Percentiles rank a stretch among this genome's conserved stretches.
These are phyloP conservation scores for Alloteropsis semialata DNA, from an alignment of 176 grass and related monocot species.

Conservation along the genomic window DNA sequence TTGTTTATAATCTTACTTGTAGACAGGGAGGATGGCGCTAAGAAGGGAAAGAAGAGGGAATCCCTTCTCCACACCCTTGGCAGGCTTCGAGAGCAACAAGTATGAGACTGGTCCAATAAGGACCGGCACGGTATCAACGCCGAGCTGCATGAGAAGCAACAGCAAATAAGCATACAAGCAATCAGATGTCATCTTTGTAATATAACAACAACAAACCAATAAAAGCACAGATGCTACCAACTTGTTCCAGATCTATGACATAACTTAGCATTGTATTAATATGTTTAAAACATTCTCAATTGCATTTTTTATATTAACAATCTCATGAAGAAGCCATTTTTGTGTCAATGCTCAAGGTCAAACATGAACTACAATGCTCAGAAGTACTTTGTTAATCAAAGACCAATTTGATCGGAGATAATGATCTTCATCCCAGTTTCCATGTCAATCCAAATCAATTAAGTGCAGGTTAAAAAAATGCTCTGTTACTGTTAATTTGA, in stretches of 20 bases:
- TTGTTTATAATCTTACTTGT: slow-evolving; percentile 68
- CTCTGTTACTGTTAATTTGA: not conserved
- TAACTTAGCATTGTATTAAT: not conserved
- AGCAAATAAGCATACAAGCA: not conserved
- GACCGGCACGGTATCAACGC: slow-evolving; percentile 74
- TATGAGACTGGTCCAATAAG: slow-evolving; percentile 94
- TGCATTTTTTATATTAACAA: not conserved
- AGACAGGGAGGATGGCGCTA: slow-evolving; percentile 70
- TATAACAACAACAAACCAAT: not conserved
- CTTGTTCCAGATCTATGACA: not conserved
- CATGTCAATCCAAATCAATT: not conserved
- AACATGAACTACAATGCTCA: not conserved
- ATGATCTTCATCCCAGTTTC: not conserved
- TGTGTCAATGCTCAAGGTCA: not conserved
- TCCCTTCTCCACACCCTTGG: slow-evolving; percentile 85
- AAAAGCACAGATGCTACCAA: not conserved
- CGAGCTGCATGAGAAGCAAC: slow-evolving; percentile 53
- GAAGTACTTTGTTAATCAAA: not conserved
- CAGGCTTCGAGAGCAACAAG: slow-evolving; percentile 87
- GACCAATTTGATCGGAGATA: not conserved
- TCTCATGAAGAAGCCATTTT: not conserved
- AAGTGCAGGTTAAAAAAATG: not conserved
- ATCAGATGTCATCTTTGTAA: not conserved
- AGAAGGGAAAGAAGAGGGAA: slow-evolving; percentile 90
- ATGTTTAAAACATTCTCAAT: not conserved